Conservation (phyloP, 768 basidiomycete genomes). For the Hypsizygus marmoreus region DNA sequence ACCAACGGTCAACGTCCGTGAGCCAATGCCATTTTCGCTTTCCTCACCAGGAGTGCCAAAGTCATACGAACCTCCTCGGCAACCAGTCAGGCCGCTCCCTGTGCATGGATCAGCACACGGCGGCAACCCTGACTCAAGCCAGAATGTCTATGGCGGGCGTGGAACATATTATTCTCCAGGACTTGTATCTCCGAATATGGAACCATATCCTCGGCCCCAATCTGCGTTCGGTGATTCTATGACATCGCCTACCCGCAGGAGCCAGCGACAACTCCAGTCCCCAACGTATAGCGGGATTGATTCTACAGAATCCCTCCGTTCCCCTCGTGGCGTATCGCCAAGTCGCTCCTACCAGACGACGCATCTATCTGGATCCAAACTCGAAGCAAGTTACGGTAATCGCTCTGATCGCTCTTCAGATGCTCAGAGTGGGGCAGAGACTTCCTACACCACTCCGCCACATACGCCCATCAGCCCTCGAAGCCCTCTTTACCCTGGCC, state of each 20-base stretch:
- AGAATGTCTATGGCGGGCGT: slow-evolving; percentile 29
- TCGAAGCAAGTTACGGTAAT: slow-evolving; percentile 32
- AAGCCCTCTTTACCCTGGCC: slow-evolving; percentile 41
- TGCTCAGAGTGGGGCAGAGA: slow-evolving; percentile 42
- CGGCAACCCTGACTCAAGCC: slow-evolving; percentile 31
- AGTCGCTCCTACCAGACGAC: slow-evolving; percentile 32
- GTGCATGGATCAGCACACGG: slow-evolving; percentile 40
- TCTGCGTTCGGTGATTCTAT: slow-evolving; percentile 59
- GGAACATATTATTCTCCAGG: slow-evolving; percentile 18
- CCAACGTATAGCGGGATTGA: slow-evolving; percentile 40
- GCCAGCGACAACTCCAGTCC: slow-evolving; percentile 35
- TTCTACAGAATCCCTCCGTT: slow-evolving; percentile 37
- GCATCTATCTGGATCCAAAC: slow-evolving; percentile 29
- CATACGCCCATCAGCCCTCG: slow-evolving; percentile 62
- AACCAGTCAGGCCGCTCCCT: slow-evolving; percentile 39
- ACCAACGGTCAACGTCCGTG: slow-evolving; percentile 22
- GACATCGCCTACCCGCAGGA: slow-evolving; percentile 38
- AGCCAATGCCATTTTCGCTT: slow-evolving; percentile 22
- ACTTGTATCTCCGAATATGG: slow-evolving; percentile 48
- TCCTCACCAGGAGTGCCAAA: slow-evolving; percentile 38
- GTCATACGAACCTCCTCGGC: slow-evolving; percentile 44
- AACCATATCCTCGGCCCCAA: slow-evolving; percentile 63
- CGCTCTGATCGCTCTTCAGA: slow-evolving; percentile 38
- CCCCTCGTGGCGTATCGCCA: slow-evolving; percentile 42
- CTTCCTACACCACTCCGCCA: slow-evolving; percentile 50